These are phyloP conservation scores for Lodderomyces jiufengensis DNA, from an alignment of 1,139 yeast species.

Conservation along the genomic window DNA sequence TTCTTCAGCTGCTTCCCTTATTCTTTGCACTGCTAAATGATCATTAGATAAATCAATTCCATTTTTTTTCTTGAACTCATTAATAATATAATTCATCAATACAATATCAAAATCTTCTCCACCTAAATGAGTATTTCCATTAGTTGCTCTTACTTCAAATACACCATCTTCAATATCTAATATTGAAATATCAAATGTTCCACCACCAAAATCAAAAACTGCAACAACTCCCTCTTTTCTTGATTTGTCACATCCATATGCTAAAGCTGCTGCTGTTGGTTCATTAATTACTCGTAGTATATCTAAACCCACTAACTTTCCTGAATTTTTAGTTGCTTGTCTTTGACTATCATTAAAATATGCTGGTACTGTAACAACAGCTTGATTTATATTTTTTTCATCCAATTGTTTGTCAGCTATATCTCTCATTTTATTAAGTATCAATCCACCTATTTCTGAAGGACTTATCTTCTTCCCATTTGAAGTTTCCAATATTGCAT, in stretches of 20 bases:
- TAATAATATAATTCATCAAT: constrained; percentile 51
- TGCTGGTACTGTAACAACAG: constrained; percentile 80
- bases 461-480: constrained; percentile 44
- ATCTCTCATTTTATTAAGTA: constrained; percentile 52
- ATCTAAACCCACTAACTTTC: constrained; percentile 61
- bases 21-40: constrained; percentile 56
- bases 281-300: constrained; percentile 71
- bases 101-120: constrained; percentile 79
- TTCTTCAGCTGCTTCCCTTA: constrained; percentile 68
- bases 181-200: constrained; percentile 78
- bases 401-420: constrained; percentile 49
- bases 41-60: constrained; percentile 46
- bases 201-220: constrained; percentile 81
- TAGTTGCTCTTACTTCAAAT: constrained; percentile 78
- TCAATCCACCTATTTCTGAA: constrained; percentile 52
- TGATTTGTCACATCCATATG: constrained; percentile 62
- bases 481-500: constrained; percentile 55
- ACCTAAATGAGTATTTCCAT: constrained; percentile 81
- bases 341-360: constrained; percentile 77
- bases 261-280: constrained; percentile 81
- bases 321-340: constrained; percentile 74
- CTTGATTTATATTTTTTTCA: constrained; percentile 25
- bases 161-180: constrained; percentile 79
- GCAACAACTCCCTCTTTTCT: constrained; percentile 59
- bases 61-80: constrained; percentile 38